A percentile compares a stretch with the other conserved stretches of the same genome.
These are phyloP conservation scores for Tetrahymena borealis DNA, from an alignment of 73 alveolate species.

Conservation along the genomic window DNA sequence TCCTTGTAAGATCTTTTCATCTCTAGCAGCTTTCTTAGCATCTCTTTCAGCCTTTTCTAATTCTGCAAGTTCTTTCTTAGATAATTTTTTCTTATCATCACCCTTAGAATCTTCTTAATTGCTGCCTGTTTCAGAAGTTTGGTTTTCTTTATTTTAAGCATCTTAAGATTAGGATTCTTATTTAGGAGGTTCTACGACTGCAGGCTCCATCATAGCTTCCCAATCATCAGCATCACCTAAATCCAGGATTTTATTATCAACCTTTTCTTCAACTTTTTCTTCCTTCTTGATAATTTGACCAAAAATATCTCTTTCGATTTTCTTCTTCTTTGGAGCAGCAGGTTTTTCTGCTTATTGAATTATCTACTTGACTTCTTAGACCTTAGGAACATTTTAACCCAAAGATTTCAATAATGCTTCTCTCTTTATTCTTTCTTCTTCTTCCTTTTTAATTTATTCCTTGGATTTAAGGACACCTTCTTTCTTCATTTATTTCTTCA, in stretches of 20 bases:
- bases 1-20: conserved; percentile 24
- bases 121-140: conserved; percentile 2
- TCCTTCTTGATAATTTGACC: background rate
- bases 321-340: conserved; percentile 24
- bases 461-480: conserved; percentile 52
- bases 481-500: conserved; percentile 6
- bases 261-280: conserved; percentile 4
- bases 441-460: conserved; percentile 49
- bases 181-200: conserved; percentile 1
- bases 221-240: conserved; percentile 43
- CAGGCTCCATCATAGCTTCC: conserved; percentile 25
- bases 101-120: background rate
- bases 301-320: conserved; percentile 5
- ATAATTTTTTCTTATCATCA: conserved; percentile 5
- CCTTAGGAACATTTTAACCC: conserved; percentile 5
- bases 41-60: conserved; percentile 23
- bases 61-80: conserved; percentile 27
- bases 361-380: conserved; percentile 23
- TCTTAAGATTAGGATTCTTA: conserved; percentile 43
- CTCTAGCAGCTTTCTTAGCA: conserved; percentile 29
- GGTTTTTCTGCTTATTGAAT: conserved; percentile 37
- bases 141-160: background rate
- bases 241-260: background rate
- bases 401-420: conserved; percentile 12
- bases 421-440: conserved; percentile 19